Percentiles rank a stretch among this genome's conserved stretches.
Conservation (phyloP, 805 yeast genomes). For the Metschnikowia aberdeeniae region DNA sequence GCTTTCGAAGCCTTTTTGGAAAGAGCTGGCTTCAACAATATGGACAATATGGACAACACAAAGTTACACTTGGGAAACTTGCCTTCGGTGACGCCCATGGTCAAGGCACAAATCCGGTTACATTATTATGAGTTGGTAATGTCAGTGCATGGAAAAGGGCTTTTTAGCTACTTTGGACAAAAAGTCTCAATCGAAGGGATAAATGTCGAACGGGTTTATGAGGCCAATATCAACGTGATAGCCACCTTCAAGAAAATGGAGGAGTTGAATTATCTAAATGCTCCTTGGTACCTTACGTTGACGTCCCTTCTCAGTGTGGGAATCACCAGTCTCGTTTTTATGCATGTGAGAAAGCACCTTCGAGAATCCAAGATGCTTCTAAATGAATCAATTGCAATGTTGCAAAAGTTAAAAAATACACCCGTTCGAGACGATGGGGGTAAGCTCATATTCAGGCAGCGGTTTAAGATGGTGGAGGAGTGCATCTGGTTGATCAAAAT, state of each 20-base stretch:
- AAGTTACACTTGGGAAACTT: constrained; percentile 5
- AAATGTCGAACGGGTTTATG: constrained; percentile 27
- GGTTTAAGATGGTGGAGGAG: constrained; percentile 53
- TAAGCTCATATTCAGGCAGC: constrained; percentile 25
- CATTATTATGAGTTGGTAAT: constrained; percentile 37
- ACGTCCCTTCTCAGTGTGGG: constrained; percentile 44
- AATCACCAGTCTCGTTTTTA: constrained; percentile 35
- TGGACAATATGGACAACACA: constrained; percentile 14
- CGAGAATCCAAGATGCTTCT: constrained; percentile 23
- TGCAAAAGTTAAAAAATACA: constrained; percentile 24
- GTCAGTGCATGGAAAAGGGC: constrained; percentile 33
- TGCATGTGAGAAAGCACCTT: constrained; percentile 38
- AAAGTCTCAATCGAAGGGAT: constrained; percentile 28
- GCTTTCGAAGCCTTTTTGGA: constrained; percentile 31
- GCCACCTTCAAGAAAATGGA: constrained; percentile 6
- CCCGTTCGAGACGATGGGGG: constrained; percentile 31
- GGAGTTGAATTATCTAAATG: constrained; percentile 26
- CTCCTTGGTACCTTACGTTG: constrained; percentile 54
- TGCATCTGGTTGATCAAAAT: constrained; percentile 60
- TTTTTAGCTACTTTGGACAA: constrained; percentile 32
- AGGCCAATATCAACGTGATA: constrained; percentile 18
- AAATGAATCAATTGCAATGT: constrained; percentile 22
- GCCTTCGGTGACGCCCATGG: constrained; percentile 15
- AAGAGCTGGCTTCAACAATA: constrained; percentile 31
- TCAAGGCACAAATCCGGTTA: constrained; percentile 34